Conservation (phyloP, 148 eudicot genomes). For the Heliosperma pusillum region DNA sequence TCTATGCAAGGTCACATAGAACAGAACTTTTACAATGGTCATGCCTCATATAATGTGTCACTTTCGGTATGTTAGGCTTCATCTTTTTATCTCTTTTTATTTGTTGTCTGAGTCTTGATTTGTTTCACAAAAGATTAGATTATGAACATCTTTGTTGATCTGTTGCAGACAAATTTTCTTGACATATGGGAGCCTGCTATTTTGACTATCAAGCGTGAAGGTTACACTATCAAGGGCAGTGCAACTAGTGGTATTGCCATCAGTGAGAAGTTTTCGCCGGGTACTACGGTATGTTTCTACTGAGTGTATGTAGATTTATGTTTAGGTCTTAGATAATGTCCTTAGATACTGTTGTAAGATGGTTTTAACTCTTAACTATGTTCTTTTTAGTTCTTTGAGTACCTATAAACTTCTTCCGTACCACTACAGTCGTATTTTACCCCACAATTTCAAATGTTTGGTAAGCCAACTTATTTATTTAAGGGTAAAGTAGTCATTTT, state of each 20-base stretch:
- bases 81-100: slow-evolving; percentile 2
- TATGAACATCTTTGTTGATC: slow-evolving; percentile 12
- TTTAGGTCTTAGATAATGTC: not conserved
- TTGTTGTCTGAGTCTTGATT: not conserved
- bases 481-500: too few relatives aligned
- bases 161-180: slow-evolving; percentile 58
- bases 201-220: slow-evolving; percentile 62
- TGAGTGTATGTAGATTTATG: not conserved
- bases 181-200: slow-evolving; percentile 84
- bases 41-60: slow-evolving; percentile 66
- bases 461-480: too few relatives aligned
- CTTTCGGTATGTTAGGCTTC: slow-evolving; percentile 46
- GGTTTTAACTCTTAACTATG: not conserved
- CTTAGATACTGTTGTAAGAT: not conserved
- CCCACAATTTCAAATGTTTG: too few relatives aligned
- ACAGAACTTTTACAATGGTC: slow-evolving; percentile 55
- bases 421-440: too few relatives aligned
- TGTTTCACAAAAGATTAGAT: not conserved
- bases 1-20: slow-evolving; percentile 63
- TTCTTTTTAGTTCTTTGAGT: too few relatives aligned
- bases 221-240: slow-evolving; percentile 69
- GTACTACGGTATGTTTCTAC: slow-evolving; percentile 49
- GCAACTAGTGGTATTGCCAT: slow-evolving; percentile 55
- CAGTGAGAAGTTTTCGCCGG: slow-evolving; percentile 58
- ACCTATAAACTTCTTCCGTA: too few relatives aligned